These are phyloP conservation scores for Eucalyptus coolabah DNA, from an alignment of 345 rosid genomes.

Conservation along the genomic window DNA sequence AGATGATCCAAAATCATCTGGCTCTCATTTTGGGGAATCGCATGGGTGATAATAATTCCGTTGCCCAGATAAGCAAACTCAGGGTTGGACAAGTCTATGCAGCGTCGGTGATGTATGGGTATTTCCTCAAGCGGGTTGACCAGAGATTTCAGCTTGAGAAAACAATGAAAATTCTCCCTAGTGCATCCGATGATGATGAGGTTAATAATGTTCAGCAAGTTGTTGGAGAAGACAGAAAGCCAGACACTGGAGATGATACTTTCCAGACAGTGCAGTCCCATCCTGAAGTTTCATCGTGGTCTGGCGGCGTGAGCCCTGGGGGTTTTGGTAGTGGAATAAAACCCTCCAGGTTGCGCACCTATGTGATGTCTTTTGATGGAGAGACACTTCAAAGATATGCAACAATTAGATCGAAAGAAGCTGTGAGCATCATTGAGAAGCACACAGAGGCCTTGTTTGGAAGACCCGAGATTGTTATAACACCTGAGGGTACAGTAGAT, in stretches of 20 bases:
- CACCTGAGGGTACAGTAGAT: constrained; percentile 62
- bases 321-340: constrained; percentile 55
- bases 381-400: constrained; percentile 94
- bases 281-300: constrained; percentile 45
- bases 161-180: constrained; percentile 76
- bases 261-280: constrained; percentile 32
- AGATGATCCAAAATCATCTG: constrained; percentile 95
- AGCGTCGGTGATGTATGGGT: constrained; percentile 96
- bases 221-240: constrained; percentile 13
- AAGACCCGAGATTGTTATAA: constrained; percentile 63
- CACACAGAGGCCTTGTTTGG: constrained; percentile 97
- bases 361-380: constrained; percentile 88
- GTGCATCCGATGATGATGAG: constrained; percentile 16
- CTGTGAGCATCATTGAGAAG: constrained; percentile 83
- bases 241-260: constrained; percentile 9
- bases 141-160: constrained; percentile 97
- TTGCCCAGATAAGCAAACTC: constrained; percentile 76
- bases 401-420: constrained; percentile 86
- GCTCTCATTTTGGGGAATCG: constrained; percentile 71
- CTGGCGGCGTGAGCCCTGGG: constrained; percentile 43
- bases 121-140: constrained; percentile 88
- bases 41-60: constrained; percentile 35
- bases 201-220: constrained; percentile 7
- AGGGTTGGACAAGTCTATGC: constrained; percentile 99
- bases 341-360: constrained; percentile 55